Evolutionary conservation across 768 basidiomycete genomes (phyloP).

Genomic region (Leccinum aurantiacum): DNA sequence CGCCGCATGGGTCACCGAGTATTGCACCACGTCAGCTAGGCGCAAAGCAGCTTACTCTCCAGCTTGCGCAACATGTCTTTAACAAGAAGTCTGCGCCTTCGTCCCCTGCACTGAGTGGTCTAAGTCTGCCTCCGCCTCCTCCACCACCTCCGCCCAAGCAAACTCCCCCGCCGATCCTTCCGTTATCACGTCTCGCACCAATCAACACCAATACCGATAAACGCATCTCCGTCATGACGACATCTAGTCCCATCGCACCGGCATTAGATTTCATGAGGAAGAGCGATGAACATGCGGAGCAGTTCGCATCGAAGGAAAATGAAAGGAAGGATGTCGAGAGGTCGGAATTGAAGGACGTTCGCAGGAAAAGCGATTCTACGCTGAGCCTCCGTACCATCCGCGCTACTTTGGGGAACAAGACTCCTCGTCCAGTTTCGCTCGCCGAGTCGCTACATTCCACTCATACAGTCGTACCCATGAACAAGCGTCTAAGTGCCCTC

Average conservation of each 20-base stretch:
- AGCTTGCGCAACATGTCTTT: constrained; percentile 50
- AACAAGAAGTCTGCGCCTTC: constrained; percentile 37
- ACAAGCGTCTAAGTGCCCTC: constrained; percentile 67
- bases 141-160: constrained; percentile 43
- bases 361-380: constrained; percentile 85
- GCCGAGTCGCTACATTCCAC: constrained; percentile 76
- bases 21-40: constrained; percentile 25
- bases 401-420: constrained; percentile 46
- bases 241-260: constrained; percentile 54
- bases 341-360: constrained; percentile 59
- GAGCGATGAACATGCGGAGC: constrained; percentile 36
- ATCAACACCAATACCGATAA: constrained; percentile 34
- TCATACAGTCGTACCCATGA: constrained; percentile 66
- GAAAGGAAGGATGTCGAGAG: constrained; percentile 34
- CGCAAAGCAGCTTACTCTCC: constrained; percentile 38
- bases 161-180: constrained; percentile 13
- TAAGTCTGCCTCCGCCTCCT: constrained; percentile 33
- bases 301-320: constrained; percentile 22
- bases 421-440: constrained; percentile 74
- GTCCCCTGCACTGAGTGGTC: constrained; percentile 33
- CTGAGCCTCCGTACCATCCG: constrained; percentile 74
- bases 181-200: constrained; percentile 26
- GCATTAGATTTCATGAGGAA: constrained; percentile 55
- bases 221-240: constrained; percentile 52
- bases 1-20: constrained; percentile 9